A percentile compares a stretch with the other conserved stretches of the same genome.
These are phyloP conservation scores for Metschnikowia kunwiensis DNA, from an alignment of 805 yeast species.

Conservation along the genomic window DNA sequence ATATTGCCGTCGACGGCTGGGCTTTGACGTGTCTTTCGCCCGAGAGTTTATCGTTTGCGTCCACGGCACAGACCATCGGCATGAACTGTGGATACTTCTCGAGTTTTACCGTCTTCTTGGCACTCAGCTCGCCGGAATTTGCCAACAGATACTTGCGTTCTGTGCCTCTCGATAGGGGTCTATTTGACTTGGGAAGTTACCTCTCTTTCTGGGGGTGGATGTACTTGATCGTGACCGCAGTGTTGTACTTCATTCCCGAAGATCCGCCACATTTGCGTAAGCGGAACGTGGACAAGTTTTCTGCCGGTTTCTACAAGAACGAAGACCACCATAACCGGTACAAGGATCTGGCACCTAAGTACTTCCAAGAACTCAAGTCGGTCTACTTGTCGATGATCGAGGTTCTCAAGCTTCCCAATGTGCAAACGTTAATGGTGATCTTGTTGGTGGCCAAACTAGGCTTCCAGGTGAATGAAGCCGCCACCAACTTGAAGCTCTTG, in stretches of 20 bases:
- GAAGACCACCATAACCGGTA: constrained; percentile 27
- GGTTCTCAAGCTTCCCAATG: constrained; percentile 66
- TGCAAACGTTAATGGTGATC: constrained; percentile 69
- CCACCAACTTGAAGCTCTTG: constrained; percentile 83
- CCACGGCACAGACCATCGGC: constrained; percentile 97
- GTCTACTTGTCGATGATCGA: constrained; percentile 67
- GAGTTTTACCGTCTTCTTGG: constrained; percentile 86
- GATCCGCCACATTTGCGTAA: constrained; percentile 53
- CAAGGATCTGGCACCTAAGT: constrained; percentile 7
- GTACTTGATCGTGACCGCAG: constrained; percentile 63
- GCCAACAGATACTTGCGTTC: constrained; percentile 79
- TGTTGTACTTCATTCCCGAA: constrained; percentile 64
- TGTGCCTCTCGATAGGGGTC: constrained; percentile 59
- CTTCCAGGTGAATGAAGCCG: constrained; percentile 94
- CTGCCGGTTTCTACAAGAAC: constrained; percentile 26
- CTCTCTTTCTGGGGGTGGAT: constrained; percentile 73
- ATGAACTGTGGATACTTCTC: constrained; percentile 89
- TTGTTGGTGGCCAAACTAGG: constrained; percentile 84
- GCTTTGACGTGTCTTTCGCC: constrained; percentile 83
- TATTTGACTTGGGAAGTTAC: constrained; percentile 71
- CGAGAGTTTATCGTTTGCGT: constrained; percentile 80
- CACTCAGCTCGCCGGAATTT: constrained; percentile 88
- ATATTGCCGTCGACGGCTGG: constrained; percentile 99
- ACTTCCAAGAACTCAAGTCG: constrained; percentile 32
- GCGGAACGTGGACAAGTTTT: constrained; percentile 28